Percentiles rank a stretch among this genome's conserved stretches.
Conservation (phyloP, 1,284 basidiomycete genomes). For the Melanopsichium pennsylvanicum region DNA sequence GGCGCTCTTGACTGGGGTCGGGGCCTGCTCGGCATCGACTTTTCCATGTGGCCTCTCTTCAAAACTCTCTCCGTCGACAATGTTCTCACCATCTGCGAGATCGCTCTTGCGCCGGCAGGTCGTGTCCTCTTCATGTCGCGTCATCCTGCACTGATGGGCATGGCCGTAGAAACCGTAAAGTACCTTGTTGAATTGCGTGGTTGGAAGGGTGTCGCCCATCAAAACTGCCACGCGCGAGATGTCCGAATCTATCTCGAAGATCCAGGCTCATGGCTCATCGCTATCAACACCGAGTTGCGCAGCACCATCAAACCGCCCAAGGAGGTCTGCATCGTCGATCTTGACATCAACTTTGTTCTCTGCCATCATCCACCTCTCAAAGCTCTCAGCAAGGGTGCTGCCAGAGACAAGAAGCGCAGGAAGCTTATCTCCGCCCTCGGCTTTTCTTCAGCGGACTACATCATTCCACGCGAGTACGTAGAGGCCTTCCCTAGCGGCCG, state of each 20-base stretch:
- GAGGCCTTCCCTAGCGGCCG: conserved; percentile 89
- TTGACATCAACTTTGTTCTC: conserved; percentile 89
- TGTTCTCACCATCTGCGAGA: conserved; percentile 90
- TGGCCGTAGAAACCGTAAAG: conserved; percentile 85
- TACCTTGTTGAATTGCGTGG: conserved; percentile 92
- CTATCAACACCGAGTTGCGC: conserved; percentile 83
- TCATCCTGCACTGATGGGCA: conserved; percentile 88
- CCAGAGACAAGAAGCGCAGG: conserved; percentile 83
- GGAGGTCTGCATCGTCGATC: conserved; percentile 82
- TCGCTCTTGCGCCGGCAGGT: conserved; percentile 91
- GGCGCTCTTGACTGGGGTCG: conserved; percentile 68
- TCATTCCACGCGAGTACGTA: conserved; percentile 77
- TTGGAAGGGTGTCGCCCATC: conserved; percentile 80
- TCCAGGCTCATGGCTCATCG: conserved; percentile 87
- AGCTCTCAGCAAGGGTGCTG: conserved; percentile 80
- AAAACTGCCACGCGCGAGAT: conserved; percentile 77
- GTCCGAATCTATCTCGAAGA: conserved; percentile 79
- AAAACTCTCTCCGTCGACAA: conserved; percentile 92
- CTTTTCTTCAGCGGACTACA: conserved; percentile 49
- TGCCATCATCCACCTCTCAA: conserved; percentile 81
- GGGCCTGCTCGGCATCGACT: conserved; percentile 69
- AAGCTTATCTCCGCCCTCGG: conserved; percentile 69
- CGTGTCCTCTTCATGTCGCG: conserved; percentile 87
- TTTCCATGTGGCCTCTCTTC: conserved; percentile 97
- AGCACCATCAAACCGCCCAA: conserved; percentile 79